Conservation (phyloP, 192 early-diverging fungal genomes). For the Backusella psychrophila region DNA sequence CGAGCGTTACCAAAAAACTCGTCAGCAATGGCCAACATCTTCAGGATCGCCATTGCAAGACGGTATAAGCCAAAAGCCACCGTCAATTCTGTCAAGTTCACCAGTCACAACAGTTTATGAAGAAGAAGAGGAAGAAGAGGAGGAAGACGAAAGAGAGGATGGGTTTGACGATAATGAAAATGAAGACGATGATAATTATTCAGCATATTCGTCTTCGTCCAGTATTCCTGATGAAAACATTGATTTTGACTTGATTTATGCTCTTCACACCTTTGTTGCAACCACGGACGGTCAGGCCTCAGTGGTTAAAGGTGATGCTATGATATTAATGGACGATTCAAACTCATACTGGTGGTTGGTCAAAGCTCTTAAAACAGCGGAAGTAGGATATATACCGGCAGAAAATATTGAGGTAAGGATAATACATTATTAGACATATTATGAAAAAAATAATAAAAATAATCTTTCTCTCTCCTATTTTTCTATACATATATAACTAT, state of each 20-base stretch:
- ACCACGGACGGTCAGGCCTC: conserved; percentile 80
- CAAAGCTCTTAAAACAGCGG: conserved; percentile 55
- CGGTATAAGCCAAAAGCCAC: background rate
- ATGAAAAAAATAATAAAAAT: background rate
- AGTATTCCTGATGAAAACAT: conserved; percentile 58
- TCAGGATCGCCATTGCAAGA: background rate
- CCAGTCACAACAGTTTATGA: conserved; percentile 17
- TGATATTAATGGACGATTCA: conserved; percentile 75
- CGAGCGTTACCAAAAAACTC: conserved; percentile 12
- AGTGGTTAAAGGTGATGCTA: conserved; percentile 68
- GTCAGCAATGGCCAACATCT: conserved; percentile 14
- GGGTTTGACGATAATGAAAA: conserved; percentile 12
- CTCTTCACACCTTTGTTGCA: conserved; percentile 77
- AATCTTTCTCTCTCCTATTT: background rate
- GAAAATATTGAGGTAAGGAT: conserved; percentile 77
- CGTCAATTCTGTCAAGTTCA: background rate
- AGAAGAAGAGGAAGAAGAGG: conserved; percentile 16
- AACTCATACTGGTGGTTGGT: conserved; percentile 81
- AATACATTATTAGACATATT: background rate
- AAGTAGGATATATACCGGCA: conserved; percentile 84
- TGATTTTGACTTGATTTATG: conserved; percentile 73
- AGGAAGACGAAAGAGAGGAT: conserved; percentile 2
- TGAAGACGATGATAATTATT: conserved; percentile 22
- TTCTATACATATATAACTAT: background rate
- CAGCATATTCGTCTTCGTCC: conserved; percentile 13